These are phyloP conservation scores for Phlyctochytrium arcticum DNA, from an alignment of 192 early-diverging fungal genomes.

Conservation along the genomic window DNA sequence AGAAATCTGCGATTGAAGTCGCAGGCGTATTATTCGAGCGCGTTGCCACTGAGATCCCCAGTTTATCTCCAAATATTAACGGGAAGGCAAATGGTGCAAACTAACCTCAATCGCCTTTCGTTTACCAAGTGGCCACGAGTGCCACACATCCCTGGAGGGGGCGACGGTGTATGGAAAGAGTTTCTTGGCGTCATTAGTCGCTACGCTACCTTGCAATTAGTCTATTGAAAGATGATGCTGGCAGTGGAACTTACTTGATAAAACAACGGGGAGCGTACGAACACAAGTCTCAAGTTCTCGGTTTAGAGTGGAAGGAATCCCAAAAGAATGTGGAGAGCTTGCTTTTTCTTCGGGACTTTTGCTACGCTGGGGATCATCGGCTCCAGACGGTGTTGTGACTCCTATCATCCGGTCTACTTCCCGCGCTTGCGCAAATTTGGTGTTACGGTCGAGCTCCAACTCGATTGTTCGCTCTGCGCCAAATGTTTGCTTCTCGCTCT, in stretches of 20 bases:
- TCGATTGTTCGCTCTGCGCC: conserved; percentile 74
- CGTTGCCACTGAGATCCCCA: conserved; percentile 40
- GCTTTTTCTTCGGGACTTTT: not conserved
- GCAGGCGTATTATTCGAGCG: conserved; percentile 29
- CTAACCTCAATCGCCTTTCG: conserved; percentile 49
- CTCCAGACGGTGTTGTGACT: not conserved
- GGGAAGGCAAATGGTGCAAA: not conserved
- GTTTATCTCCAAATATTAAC: not conserved
- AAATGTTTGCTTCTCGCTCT: conserved; percentile 64
- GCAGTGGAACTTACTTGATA: not conserved
- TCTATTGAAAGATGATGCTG: not conserved
- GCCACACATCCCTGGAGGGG: conserved; percentile 24
- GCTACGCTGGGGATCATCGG: not conserved
- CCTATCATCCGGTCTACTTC: conserved; percentile 7
- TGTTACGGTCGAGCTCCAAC: conserved; percentile 80
- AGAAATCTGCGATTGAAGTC: conserved; percentile 13
- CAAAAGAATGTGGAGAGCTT: not conserved
- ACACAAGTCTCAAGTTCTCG: conserved; percentile 6
- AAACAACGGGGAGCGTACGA: conserved; percentile 20
- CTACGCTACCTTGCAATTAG: not conserved
- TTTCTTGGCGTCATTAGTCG: not conserved
- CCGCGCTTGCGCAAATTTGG: conserved; percentile 47
- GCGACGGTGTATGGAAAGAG: conserved; percentile 41
- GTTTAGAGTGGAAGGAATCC: not conserved
- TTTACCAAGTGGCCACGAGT: conserved; percentile 41